Conservation (phyloP, 768 basidiomycete species). For the Boletus patriciae region DNA sequence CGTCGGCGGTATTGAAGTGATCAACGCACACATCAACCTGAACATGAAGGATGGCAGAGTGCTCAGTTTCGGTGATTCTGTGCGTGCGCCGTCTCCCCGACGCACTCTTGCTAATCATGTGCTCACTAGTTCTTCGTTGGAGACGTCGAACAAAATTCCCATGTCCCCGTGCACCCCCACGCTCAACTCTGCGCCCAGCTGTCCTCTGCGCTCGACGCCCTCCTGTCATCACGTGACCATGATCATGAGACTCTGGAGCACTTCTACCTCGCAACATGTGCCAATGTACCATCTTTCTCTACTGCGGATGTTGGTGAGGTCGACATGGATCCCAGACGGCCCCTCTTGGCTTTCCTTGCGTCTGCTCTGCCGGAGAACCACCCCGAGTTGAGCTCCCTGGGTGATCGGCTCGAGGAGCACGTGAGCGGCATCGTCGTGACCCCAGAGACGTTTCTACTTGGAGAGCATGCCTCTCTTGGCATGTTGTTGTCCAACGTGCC, state of each 20-base stretch:
- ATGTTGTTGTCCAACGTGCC: conserved; percentile 48
- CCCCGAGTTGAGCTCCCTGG: conserved; percentile 45
- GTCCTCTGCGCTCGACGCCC: conserved; percentile 30
- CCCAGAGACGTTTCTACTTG: conserved; percentile 45
- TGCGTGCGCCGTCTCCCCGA: conserved; percentile 37
- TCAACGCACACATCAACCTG: conserved; percentile 89
- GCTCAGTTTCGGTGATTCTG: conserved; percentile 87
- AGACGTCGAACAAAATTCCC: conserved; percentile 28
- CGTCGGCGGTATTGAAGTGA: conserved; percentile 81
- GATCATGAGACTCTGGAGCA: conserved; percentile 41
- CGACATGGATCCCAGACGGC: conserved; percentile 43
- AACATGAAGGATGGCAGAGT: conserved; percentile 84
- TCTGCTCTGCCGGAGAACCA: conserved; percentile 59
- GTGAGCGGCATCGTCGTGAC: conserved; percentile 48
- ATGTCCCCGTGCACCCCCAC: conserved; percentile 44
- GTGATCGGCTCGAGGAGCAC: conserved; percentile 50
- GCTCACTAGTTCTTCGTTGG: conserved; percentile 69
- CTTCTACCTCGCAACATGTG: conserved; percentile 58
- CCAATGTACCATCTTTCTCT: conserved; percentile 31
- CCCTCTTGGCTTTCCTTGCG: conserved; percentile 77
- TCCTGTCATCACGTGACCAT: conserved; percentile 4
- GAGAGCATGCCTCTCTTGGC: conserved; percentile 40
- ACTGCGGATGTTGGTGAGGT: conserved; percentile 27
- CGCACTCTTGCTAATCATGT: conserved; percentile 1
- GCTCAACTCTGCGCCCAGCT: conserved; percentile 52